Evolutionary conservation across 306 rosid species (phyloP).

Genomic region (Parietaria judaica): DNA sequence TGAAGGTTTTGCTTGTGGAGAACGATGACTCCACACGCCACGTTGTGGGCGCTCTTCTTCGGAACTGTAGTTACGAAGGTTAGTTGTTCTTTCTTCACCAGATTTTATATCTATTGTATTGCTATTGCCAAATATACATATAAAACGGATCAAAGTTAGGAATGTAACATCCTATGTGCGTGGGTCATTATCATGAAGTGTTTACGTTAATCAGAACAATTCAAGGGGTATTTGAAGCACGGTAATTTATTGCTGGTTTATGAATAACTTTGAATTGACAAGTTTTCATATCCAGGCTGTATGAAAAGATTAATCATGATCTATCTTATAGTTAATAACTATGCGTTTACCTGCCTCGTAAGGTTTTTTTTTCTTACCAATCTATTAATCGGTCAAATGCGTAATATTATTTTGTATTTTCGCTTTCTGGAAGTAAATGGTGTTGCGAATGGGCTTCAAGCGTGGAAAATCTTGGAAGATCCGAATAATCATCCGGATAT

Average conservation of each 20-base stretch:
- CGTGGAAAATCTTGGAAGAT: slow-evolving; percentile 51
- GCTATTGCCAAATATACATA: not conserved
- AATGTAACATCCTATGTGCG: too few species aligned
- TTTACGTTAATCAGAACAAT: too few species aligned
- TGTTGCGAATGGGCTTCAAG: slow-evolving; percentile 55
- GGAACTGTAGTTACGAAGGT: slow-evolving; percentile 64
- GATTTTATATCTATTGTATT: not conserved
- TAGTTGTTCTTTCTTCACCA: slow-evolving; percentile 5
- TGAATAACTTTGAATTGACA: too few species aligned
- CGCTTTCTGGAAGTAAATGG: slow-evolving; percentile 38
- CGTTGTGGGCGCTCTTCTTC: slow-evolving; percentile 49
- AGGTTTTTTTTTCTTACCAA: too few species aligned
- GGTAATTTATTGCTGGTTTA: too few species aligned
- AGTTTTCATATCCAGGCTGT: too few species aligned
- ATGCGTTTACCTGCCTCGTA: too few species aligned
- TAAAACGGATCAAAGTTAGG: not conserved
- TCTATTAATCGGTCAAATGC: not conserved
- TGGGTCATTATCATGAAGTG: too few species aligned
- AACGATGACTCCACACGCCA: slow-evolving; percentile 60
- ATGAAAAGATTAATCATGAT: not conserved
- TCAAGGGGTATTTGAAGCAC: too few species aligned
- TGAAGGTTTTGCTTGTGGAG: slow-evolving; percentile 58
- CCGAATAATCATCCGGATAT: slow-evolving; percentile 41
- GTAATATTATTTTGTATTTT: not conserved
- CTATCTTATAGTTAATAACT: too few species aligned